Base-by-base conservation (phyloP, 1,284 basidiomycete genomes). In the Pterula multifida region DNA sequence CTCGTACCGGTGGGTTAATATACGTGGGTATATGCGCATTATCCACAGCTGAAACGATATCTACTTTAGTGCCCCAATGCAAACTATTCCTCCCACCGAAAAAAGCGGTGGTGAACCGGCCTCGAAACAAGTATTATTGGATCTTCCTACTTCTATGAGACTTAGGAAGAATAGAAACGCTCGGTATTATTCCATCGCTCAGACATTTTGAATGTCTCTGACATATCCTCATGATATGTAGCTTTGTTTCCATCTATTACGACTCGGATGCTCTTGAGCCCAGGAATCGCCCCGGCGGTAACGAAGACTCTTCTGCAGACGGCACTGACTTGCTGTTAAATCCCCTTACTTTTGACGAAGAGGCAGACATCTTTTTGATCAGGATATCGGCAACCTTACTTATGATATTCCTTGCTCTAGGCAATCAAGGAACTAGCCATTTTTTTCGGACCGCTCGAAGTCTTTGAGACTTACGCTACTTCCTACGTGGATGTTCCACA, bases 1-100 rank as follows among this genome's bases (percentile, higher is more conserved):
- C 49, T 88, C 86, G 17, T 88, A 85, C 61, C 71, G 81, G 83
- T 83, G 55, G 45, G 69, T 49, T 53, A 23, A 25, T 15, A 22
- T 54, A 3, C 32, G 42, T 25, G 19, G 9, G 23, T 22, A 25
- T 17, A 44, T 44, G 23, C 44, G 6, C 19, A 21, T 52, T 26
- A 17, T 47, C 17, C 25, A 49, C 19, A 54, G n/a, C 6, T 48
- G 48, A 45, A 54, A 22, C 51, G 36, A 24, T 35, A 55, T n/a
- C 42, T 55, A 42, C 28, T 39, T 2, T 52, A 76, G 73, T 36
- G 65, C 60, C 48, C 76, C 76, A 13, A 66, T 65, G 50, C 72
- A 73, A 57, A 67, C 64, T 53, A 56, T 67, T 48, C 62, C 63
- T 46, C 55, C 57, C 28, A 48, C 52, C 32, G 35, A 48, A 15